Percentiles rank a stretch among this genome's conserved stretches.
Conservation (phyloP, 208 protist species). For the Acanthamoeba healyi region DNA sequence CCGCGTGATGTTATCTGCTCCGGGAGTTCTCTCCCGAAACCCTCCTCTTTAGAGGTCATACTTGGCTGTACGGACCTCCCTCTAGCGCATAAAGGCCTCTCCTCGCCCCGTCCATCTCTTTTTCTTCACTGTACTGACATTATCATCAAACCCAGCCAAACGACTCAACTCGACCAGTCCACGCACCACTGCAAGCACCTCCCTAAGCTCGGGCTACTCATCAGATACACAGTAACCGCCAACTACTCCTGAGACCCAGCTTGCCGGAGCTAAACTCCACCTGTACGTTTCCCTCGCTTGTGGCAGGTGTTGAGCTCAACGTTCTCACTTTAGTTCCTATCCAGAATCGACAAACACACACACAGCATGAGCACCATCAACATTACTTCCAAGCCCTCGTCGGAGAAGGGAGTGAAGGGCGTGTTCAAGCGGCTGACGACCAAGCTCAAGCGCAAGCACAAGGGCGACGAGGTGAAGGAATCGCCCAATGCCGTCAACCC, state of each 20-base stretch:
- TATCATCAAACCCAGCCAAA: not conserved
- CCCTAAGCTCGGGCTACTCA: too few species aligned
- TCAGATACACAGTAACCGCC: too few species aligned
- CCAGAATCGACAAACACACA: not conserved
- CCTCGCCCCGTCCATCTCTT: not conserved
- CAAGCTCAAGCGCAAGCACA: conserved; percentile 19
- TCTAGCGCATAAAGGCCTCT: not conserved
- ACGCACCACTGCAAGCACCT: too few species aligned
- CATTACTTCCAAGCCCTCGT: not conserved
- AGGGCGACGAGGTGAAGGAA: not conserved
- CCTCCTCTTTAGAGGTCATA: not conserved
- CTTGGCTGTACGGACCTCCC: not conserved
- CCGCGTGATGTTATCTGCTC: not conserved
- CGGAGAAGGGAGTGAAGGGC: conserved; percentile 41
- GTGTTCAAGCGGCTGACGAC: conserved; percentile 38
- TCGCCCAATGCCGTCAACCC: not conserved
- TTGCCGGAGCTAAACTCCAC: too few species aligned
- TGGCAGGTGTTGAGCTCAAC: not conserved
- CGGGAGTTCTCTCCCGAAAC: conserved; percentile 48
- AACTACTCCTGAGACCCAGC: too few species aligned
- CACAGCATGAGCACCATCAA: conserved; percentile 5
- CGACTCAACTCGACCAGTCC: not conserved
- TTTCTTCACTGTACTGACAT: not conserved
- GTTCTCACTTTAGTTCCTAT: not conserved
- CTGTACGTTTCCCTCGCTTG: too few species aligned